Conservation (phyloP, 805 yeast species). For the Ogataea sp. region DNA sequence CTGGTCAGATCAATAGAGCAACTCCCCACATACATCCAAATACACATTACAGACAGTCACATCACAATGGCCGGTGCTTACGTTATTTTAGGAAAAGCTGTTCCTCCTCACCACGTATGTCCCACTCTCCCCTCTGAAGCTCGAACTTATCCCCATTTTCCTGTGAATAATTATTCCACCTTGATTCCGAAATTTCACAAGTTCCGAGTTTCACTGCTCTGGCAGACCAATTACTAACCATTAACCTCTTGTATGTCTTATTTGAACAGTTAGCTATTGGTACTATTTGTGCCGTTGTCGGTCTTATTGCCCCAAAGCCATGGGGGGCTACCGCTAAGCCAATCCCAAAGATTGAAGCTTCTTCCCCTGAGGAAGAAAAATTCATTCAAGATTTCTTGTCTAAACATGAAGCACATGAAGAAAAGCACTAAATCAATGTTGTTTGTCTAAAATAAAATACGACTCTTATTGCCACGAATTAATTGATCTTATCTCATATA, state of each 20-base stretch:
- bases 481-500: no score
- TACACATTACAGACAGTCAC: no score
- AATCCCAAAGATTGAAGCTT: slow-evolving; percentile 65
- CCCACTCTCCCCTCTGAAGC: neutral
- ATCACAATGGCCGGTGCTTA: slow-evolving; percentile 72
- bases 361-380: slow-evolving; percentile 82
- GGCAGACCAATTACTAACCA: no score
- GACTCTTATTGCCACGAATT: no score
- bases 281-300: slow-evolving; percentile 64
- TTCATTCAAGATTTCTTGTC: slow-evolving; percentile 68
- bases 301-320: slow-evolving; percentile 65
- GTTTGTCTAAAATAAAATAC: no score
- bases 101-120: slow-evolving; percentile 71
- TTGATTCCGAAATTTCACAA: no score
- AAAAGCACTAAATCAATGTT: neutral
- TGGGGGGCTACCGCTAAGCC: slow-evolving; percentile 52
- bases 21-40: no score
- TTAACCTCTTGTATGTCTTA: no score
- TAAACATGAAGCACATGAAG: slow-evolving; percentile 26
- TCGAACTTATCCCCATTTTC: no score
- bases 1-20: neutral
- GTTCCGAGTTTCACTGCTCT: no score
- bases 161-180: no score
- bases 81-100: slow-evolving; percentile 73
- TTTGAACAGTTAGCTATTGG: slow-evolving; percentile 68